These are phyloP conservation scores for Boletus huronensis DNA, from an alignment of 768 basidiomycete genomes.

Conservation along the genomic window DNA sequence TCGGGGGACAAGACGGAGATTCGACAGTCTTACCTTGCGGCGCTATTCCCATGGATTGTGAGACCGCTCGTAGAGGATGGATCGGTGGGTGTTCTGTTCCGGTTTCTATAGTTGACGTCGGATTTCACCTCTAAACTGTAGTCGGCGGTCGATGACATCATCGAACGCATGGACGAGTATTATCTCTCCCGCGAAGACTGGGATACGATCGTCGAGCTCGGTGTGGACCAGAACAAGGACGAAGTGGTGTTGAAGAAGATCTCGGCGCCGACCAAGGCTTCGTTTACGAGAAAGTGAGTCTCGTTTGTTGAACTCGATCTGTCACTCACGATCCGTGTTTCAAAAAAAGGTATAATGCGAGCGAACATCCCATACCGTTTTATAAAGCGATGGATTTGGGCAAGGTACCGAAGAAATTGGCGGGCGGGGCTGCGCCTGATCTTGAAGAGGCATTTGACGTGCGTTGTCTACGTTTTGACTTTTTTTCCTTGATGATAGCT, in stretches of 20 bases:
- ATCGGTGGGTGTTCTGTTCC: constrained; percentile 50
- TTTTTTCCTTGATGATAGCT: not conserved
- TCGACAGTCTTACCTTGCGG: constrained; percentile 86
- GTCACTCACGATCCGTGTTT: not conserved
- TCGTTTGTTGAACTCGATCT: too few relatives aligned
- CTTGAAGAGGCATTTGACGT: constrained; percentile 90
- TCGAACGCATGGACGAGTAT: constrained; percentile 90
- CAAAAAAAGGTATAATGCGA: constrained; percentile 78
- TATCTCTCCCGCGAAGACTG: constrained; percentile 92
- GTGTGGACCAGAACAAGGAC: constrained; percentile 76
- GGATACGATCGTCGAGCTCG: constrained; percentile 94
- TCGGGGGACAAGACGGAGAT: constrained; percentile 90
- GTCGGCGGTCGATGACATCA: constrained; percentile 73
- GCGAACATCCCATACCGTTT: constrained; percentile 93
- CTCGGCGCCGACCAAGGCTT: constrained; percentile 70
- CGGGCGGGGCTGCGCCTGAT: constrained; percentile 75
- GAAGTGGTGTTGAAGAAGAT: constrained; percentile 82
- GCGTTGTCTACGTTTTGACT: constrained; percentile 24
- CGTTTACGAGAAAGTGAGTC: constrained; percentile 80
- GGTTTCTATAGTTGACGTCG: not conserved
- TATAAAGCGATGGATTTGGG: constrained; percentile 83
- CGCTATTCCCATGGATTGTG: constrained; percentile 79
- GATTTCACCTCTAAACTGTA: not conserved
- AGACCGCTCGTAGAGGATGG: constrained; percentile 73
- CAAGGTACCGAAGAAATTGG: constrained; percentile 76